Base-by-base conservation (phyloP, 2,329 filamentous ascomycete genomes). In the Colletotrichum incanum region DNA sequence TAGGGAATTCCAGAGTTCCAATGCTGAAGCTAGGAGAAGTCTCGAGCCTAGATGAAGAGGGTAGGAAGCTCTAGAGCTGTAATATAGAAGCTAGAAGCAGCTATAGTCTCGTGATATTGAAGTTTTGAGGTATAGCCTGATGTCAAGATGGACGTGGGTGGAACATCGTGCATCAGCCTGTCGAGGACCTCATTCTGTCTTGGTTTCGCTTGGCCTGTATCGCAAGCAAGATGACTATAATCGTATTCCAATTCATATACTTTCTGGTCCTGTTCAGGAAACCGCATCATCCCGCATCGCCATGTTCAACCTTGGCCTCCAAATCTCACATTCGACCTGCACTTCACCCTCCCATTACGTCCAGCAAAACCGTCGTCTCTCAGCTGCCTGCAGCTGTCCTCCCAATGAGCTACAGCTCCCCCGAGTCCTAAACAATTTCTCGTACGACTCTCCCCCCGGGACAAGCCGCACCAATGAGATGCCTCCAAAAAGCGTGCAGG, bases 391-490 rank as follows among this genome's bases (percentile, higher is more conserved):
- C 52, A 63, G 23, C 60, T 50, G 41, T 11, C 34, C 18, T 8
- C 12, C 3, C 20, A 12, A 31, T 9, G 9, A 61, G 55, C 56
- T 34, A 16, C 16, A 67, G 37, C 55, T 61, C 45, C 45, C 45
- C 37, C 55, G 23, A 41, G n/a, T 16, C 23, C 16, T 43, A 14
- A 31, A 45, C 26, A 20, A 39, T 31, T 5, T 59, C 45, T 68
- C 58, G 64, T 54, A 71, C 67, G 63, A 67, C 8, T 2, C 47
- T 31, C n/a, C 47, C 34, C 3, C 0, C 69, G 69, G 65, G n/a
- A 60, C 12, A 62, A 39, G 16, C 69, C 69, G 69, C 45, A 55
- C 65, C 69, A 72, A 69, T 69, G 43, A 72, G 28, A 45, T 2
- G 26, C 45, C 45, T 7, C 12, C 39, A 72, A 72, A 69, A 62